These are phyloP conservation scores for Zymoseptoria passerinii DNA, from an alignment of 2,329 filamentous ascomycete species.

Conservation along the genomic window DNA sequence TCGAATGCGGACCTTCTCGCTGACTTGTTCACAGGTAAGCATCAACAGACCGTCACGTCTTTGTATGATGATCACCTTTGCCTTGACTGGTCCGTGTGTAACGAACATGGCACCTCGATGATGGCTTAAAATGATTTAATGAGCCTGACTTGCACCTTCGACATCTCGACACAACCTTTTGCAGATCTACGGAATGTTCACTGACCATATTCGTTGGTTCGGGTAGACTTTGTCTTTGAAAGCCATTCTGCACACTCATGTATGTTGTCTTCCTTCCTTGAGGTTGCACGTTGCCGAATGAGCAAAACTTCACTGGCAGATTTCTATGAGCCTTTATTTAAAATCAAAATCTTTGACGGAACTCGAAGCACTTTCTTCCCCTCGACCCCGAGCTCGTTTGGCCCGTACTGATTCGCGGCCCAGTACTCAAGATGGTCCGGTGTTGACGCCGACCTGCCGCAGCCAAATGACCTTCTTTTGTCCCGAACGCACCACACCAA, in stretches of 20 bases:
- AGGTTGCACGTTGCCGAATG: not conserved
- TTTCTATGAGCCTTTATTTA: not conserved
- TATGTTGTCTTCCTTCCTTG: not conserved
- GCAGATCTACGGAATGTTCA: not conserved
- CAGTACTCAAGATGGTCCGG: not conserved
- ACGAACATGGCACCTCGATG: not conserved
- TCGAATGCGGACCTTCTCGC: conserved; percentile 41
- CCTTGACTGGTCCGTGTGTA: conserved; percentile 1
- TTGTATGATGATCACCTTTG: not conserved
- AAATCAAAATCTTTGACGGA: conserved; percentile 1
- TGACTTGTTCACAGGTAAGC: conserved; percentile 20
- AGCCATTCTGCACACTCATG: not conserved
- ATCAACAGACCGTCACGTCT: not conserved
- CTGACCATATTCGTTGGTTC: not conserved
- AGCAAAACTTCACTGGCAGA: not conserved
- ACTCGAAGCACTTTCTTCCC: not conserved
- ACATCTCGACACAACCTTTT: not conserved
- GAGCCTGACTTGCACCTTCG: conserved; percentile 1
- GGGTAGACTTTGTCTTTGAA: not conserved
- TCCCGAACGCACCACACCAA: not conserved
- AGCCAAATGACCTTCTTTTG: not conserved
- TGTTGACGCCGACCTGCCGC: not conserved
- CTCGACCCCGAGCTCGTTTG: not conserved
- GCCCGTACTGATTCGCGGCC: not conserved
- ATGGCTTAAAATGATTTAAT: not conserved